These are phyloP conservation scores for Colletotrichum siamense DNA, from an alignment of 2,329 filamentous ascomycete genomes.

Conservation along the genomic window DNA sequence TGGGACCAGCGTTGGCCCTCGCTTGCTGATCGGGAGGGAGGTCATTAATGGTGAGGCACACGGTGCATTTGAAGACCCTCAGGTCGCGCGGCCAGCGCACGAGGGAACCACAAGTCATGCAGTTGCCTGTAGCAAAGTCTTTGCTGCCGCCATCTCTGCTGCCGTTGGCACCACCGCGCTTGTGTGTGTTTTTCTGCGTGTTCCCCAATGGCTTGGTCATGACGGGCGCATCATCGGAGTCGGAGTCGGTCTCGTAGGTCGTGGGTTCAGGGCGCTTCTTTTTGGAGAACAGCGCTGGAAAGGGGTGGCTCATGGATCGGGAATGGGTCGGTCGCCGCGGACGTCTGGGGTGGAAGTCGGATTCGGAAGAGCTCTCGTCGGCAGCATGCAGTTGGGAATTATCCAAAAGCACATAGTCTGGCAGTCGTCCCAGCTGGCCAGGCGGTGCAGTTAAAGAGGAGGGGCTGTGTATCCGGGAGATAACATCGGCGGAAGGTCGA, in stretches of 20 bases:
- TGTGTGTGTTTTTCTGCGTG: constrained; percentile 32
- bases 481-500: constrained; percentile 32
- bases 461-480: constrained; percentile 41
- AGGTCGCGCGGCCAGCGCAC: constrained; percentile 80
- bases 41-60: constrained; percentile 87
- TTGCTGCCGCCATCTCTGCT: constrained; percentile 51
- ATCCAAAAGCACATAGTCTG: constrained; percentile 27
- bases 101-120: constrained; percentile 84
- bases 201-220: constrained; percentile 30
- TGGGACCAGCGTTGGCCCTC: constrained; percentile 11
- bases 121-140: constrained; percentile 73
- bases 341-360: constrained; percentile 38
- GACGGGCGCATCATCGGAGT: constrained; percentile 33
- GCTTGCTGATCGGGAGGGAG: constrained; percentile 39
- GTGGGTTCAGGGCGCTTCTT: constrained; percentile 58
- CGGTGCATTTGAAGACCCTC: constrained; percentile 79
- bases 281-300: constrained; percentile 72
- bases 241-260: constrained; percentile 35
- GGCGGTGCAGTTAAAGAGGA: constrained; percentile 28
- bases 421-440: constrained; percentile 24
- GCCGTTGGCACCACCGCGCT: constrained; percentile 34
- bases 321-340: constrained; percentile 44
- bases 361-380: constrained; percentile 52
- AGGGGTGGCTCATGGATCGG: constrained; percentile 81
- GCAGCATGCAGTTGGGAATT: constrained; percentile 31